Base-by-base conservation (phyloP, 2,329 filamentous ascomycete species). In the Emydomyces testavorans region DNA sequence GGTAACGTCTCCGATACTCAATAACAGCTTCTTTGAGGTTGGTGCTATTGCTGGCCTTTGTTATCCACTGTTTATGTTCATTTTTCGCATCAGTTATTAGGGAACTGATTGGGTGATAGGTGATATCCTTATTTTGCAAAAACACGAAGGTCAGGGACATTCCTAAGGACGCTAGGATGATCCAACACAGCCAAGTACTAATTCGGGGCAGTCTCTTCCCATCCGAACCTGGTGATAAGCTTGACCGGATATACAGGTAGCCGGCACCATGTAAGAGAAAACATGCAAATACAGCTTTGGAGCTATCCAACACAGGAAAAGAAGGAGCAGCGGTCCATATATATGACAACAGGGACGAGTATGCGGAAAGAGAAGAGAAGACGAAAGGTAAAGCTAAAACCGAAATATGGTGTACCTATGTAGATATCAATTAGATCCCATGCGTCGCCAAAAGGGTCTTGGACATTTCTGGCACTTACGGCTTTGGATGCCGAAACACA, bases 61-160 rank as follows among this genome's bases (percentile, higher is more conserved):
- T 62, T 7, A 69, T 53, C 62, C 75, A 80, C 3, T 59, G 55
- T n/a, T 73, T 61, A 53, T 78, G 73, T 37, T 68, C 64, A 2
- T 62, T 51, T 41, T 66, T 65, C 13, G 71, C 75, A 15, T 73
- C 62, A 38, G 72, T 69, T 23, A 79, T 74, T 15, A 80, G 64
- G 29, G 69, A 57, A 45, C 76, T 71, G 42, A 80, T 77, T 0
- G 77, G 76, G 56, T 80, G 77, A 31, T 66, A 66, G 15, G 63
- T 60, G 15, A 67, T 57, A 20, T 63, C 54, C 15, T 63, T 62
- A 18, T 63, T 66, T 46, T 69, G 68, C 24, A 66, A 62, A 23
- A 66, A 60, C 41, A 62, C 65, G 5, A 72, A 59, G 29, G 62
- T 58, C 2, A 69, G 52, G 50, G 67, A 65, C 53, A 72, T 47